Conservation (phyloP, 192 early-diverging fungal genomes). For the Coemansia sp. region DNA sequence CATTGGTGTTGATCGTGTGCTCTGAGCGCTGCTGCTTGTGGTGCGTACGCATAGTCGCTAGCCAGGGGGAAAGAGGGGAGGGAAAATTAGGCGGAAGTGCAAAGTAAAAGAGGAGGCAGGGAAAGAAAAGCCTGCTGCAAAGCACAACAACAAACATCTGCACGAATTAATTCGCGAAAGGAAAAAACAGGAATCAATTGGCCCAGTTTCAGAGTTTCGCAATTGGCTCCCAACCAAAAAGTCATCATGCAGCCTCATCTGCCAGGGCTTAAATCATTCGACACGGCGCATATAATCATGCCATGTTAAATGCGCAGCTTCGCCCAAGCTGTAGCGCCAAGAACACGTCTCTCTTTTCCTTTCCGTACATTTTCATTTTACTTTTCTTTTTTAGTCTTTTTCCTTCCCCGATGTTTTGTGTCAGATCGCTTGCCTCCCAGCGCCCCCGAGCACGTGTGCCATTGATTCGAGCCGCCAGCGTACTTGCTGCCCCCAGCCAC, state of each 20-base stretch:
- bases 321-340: background rate
- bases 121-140: background rate
- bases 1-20: constrained; percentile 6
- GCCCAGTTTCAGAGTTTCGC: background rate
- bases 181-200: background rate
- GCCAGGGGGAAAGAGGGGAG: background rate
- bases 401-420: background rate
- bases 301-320: background rate
- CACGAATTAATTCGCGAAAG: background rate
- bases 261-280: background rate
- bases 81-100: constrained; percentile 1
- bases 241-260: background rate
- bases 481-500: constrained; percentile 11
- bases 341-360: background rate
- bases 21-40: background rate
- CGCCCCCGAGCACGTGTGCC: background rate
- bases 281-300: background rate
- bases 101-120: background rate
- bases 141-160: background rate
- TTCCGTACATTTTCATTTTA: background rate
- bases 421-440: background rate
- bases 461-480: constrained; percentile 13
- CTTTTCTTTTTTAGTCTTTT: constrained; percentile 9
- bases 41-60: background rate
- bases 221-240: background rate